Percentiles rank a stretch among this genome's conserved stretches.
phyloP scores from a whole-genome alignment of 139 green algal species.

The Eudorina sp. region DNA sequence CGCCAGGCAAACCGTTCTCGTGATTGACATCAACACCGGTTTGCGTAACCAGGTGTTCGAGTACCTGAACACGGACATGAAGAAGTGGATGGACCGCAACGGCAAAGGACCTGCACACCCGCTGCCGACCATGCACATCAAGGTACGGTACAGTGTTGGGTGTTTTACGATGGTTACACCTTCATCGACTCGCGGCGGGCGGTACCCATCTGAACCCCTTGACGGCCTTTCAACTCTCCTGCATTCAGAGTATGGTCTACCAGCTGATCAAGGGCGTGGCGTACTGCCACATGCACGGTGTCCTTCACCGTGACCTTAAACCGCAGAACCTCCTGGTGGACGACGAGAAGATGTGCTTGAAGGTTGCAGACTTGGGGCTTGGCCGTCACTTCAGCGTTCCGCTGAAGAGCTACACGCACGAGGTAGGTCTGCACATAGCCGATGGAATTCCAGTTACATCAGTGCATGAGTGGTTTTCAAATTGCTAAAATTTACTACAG shows the following conservation, averaged over 20 bases:
- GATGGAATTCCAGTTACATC: not conserved
- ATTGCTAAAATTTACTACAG: conserved; percentile 47
- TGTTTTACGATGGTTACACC: too few species aligned
- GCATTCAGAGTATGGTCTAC: conserved; percentile 94
- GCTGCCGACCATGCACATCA: conserved; percentile 74
- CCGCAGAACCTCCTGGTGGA: conserved; percentile 98
- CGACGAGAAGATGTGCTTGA: conserved; percentile 80
- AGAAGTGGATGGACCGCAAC: conserved; percentile 98
- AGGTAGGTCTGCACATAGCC: conserved; percentile 70
- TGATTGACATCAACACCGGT: too few species aligned
- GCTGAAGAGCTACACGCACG: conserved; percentile 99
- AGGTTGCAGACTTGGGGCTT: conserved; percentile 98
- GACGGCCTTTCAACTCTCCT: too few species aligned
- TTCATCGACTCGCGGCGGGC: too few species aligned
- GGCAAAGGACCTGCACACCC: conserved; percentile 85
- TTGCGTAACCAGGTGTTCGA: conserved; percentile 89
- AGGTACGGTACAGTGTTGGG: too few species aligned
- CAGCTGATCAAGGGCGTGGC: conserved; percentile 96
- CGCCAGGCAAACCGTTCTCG: too few species aligned
- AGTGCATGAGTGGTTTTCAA: not conserved
- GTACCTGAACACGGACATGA: conserved; percentile 97
- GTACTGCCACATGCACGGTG: conserved; percentile 96
- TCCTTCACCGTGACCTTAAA: conserved; percentile 99
- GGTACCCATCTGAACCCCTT: too few species aligned
- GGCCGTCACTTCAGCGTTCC: conserved; percentile 97